Evolutionary conservation across 345 rosid genomes (phyloP).

Genomic region (Iberis pinnata): DNA sequence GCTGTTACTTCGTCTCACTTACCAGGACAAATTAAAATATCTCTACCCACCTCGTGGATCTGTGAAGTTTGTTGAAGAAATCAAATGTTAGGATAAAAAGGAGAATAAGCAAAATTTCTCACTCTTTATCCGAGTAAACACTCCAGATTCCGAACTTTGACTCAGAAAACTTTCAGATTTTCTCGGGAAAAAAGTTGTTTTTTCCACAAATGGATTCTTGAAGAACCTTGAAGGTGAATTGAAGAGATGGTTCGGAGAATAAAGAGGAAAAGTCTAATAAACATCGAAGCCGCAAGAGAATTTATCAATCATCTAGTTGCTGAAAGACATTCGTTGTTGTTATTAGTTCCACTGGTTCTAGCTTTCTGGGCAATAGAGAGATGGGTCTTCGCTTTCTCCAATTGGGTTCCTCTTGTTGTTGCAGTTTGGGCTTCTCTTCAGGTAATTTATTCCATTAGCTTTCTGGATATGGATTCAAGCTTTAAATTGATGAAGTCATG

Average conservation of each 20-base stretch:
- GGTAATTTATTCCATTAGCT: constrained; percentile 32
- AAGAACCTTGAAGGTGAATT: constrained; percentile 19
- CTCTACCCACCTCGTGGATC: constrained; percentile 21
- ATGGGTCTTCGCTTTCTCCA: constrained; percentile 83
- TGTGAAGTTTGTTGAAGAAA: constrained; percentile 22
- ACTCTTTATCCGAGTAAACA: not conserved
- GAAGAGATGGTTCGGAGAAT: constrained; percentile 40
- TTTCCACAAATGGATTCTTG: constrained; percentile 21
- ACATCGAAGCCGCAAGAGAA: constrained; percentile 40
- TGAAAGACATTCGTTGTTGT: constrained; percentile 56
- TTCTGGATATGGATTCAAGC: not conserved
- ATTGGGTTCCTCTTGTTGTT: constrained; percentile 80
- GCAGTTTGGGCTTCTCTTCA: constrained; percentile 91
- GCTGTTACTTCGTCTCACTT: not conserved
- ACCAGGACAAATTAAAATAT: not conserved
- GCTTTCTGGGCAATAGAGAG: constrained; percentile 74
- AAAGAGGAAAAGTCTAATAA: constrained; percentile 37
- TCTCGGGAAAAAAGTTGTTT: not conserved
- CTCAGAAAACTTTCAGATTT: constrained; percentile 3
- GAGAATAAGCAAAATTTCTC: not conserved
- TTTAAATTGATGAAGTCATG: not conserved
- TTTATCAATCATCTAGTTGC: constrained; percentile 45
- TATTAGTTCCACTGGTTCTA: constrained; percentile 54
- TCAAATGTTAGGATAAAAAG: constrained; percentile 3
- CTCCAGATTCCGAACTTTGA: no score